Base-by-base conservation (phyloP, 2,329 filamentous ascomycete species). In the Fusarium sp. region DNA sequence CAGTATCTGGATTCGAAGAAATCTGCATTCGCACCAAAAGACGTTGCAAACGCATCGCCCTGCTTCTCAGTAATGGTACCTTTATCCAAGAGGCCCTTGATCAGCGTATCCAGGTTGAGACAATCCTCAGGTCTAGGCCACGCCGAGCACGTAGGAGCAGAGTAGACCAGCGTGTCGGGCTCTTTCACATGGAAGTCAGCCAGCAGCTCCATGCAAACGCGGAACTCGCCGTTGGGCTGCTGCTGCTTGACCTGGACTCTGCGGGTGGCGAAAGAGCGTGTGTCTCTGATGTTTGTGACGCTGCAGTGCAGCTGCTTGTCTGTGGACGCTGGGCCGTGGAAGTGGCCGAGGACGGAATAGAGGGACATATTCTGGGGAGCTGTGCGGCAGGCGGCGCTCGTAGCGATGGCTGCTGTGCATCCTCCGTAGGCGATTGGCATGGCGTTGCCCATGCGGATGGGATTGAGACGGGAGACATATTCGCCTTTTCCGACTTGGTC, bases 121-220 rank as follows among this genome's bases (percentile, higher is more conserved):
- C 72, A 75, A 14, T 74, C 68, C 6, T 74, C 70, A 2, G 75
- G 62, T 2, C 60, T 54, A 0, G 72, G 66, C 64, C 82, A 84
- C 0, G 21, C 21, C 2, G 62, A 67, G 2, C 45, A 59, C 0
- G 81, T 82, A 1, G 77, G 63, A 3, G 75, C 75, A 2, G 79
- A 80, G 58, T 81, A 85, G 0, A 71, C 65, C 12, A 84, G 47
- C 17, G 32, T 36, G 3, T 78, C 23, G 2, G 74, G 63, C 62
- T 85, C 83, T 7, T 69, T 65, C 6, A 76, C 67, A 26, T 85
- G 83, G 54, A 86, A 86, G 54, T 86, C 83, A 1, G 78, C 79
- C 1, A 82, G 65, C 1, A 83, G 68, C 49, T 83, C 77, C 28
- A 85, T 63, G 49, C 81, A 83, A 0, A 74, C 54, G 24, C 83